Conservation (phyloP, 2,329 filamentous ascomycete species). For the Scytalidium sp. region DNA sequence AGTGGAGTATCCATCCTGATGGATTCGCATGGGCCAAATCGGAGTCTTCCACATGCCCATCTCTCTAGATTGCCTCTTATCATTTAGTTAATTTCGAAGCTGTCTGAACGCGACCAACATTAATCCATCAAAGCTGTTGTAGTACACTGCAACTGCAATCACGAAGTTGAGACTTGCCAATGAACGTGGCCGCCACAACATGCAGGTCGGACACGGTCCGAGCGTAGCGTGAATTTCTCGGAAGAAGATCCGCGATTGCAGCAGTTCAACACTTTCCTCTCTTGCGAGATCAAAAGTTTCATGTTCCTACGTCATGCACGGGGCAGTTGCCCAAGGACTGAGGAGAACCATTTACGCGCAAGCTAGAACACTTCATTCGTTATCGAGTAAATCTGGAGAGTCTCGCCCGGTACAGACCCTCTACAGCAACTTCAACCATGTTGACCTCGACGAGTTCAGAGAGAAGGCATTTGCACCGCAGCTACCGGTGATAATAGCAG, state of each 20-base stretch:
- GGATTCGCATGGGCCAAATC: too few species aligned
- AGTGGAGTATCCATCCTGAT: too few species aligned
- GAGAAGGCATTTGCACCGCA: constrained; percentile 49
- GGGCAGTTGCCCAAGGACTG: not conserved
- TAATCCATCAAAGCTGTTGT: too few species aligned
- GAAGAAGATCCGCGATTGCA: not conserved
- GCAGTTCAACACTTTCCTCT: not conserved
- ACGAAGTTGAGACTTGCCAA: too few species aligned
- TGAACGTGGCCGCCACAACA: too few species aligned
- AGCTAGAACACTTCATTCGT: not conserved
- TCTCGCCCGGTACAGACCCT: not conserved
- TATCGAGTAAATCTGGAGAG: not conserved
- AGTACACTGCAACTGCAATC: too few species aligned
- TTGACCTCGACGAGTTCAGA: constrained; percentile 45
- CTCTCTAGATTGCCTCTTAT: too few species aligned
- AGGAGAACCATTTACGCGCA: not conserved
- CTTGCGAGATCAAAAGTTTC: not conserved
- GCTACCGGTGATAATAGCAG: constrained; percentile 49
- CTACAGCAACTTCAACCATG: constrained; percentile 9
- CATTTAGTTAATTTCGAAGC: too few species aligned
- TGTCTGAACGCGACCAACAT: too few species aligned
- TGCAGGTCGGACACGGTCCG: too few species aligned
- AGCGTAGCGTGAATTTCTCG: too few species aligned
- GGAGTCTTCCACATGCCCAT: too few species aligned
- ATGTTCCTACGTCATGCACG: not conserved